Percentiles rank a stretch among this genome's conserved stretches.
phyloP scores from a whole-genome alignment of 2,329 filamentous ascomycete genomes.

The Colletotrichum sp. region DNA sequence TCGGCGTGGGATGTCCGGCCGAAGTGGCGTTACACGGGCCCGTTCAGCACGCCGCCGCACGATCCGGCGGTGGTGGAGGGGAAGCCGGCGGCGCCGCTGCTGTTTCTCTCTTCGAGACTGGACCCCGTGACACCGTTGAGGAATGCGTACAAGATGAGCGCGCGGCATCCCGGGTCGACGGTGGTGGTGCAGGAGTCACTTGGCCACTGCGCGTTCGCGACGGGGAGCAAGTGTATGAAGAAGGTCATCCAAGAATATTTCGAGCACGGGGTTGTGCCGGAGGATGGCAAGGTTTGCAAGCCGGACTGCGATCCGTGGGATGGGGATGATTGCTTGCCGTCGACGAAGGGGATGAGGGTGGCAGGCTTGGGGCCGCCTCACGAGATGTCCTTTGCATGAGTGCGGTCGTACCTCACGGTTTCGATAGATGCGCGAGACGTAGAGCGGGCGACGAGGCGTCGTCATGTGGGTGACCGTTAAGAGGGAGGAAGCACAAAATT shows the following conservation, averaged over 20 bases:
- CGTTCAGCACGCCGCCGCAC: slow-evolving; percentile 32
- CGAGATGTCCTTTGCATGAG: neutral
- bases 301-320: slow-evolving; percentile 25
- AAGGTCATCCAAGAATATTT: slow-evolving; percentile 29
- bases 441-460: neutral
- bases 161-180: slow-evolving; percentile 29
- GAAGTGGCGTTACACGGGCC: slow-evolving; percentile 44
- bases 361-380: neutral
- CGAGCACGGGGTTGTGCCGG: slow-evolving; percentile 32
- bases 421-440: neutral
- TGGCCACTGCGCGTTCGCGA: slow-evolving; percentile 29
- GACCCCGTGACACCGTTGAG: slow-evolving; percentile 53
- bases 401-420: neutral
- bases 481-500: neutral
- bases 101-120: slow-evolving; percentile 46
- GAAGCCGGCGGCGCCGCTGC: slow-evolving; percentile 44
- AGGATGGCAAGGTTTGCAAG: slow-evolving; percentile 25
- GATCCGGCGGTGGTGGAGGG: slow-evolving; percentile 28
- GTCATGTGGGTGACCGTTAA: neutral
- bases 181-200: slow-evolving; percentile 33
- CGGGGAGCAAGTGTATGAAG: slow-evolving; percentile 25
- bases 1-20: slow-evolving; percentile 40
- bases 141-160: slow-evolving; percentile 35
- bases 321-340: neutral
- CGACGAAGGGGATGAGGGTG: neutral